Evolutionary conservation across 1,139 yeast genomes (phyloP).

Genomic region (Ashbya aceris): DNA sequence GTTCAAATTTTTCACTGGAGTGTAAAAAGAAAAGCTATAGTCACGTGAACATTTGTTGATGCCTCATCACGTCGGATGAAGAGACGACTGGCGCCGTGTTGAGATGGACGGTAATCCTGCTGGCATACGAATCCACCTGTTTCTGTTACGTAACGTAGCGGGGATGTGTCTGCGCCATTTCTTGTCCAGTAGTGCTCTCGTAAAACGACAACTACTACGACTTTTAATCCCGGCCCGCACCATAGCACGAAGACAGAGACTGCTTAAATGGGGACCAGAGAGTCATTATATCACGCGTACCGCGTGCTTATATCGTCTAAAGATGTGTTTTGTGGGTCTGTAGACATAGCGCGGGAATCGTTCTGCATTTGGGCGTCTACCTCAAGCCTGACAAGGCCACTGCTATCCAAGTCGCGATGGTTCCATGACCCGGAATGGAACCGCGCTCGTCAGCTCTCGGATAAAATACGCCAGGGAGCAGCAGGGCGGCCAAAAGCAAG

Average conservation of each 20-base stretch:
- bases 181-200: too few relatives aligned
- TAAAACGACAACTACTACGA: too few relatives aligned
- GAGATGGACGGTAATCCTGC: too few relatives aligned
- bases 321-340: slow-evolving; percentile 17
- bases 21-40: not conserved
- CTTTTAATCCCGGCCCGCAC: too few relatives aligned
- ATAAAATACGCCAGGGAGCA: slow-evolving; percentile 2
- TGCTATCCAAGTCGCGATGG: slow-evolving; percentile 19
- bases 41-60: not conserved
- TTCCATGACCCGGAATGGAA: slow-evolving; percentile 27
- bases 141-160: too few relatives aligned
- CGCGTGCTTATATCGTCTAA: slow-evolving; percentile 20
- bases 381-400: slow-evolving; percentile 22
- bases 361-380: slow-evolving; percentile 19
- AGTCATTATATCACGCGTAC: slow-evolving; percentile 18
- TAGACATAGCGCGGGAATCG: slow-evolving; percentile 18
- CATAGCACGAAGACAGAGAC: not conserved
- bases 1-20: not conserved
- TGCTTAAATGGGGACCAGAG: slow-evolving; percentile 13
- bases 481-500: not conserved
- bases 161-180: too few relatives aligned
- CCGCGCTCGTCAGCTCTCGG: slow-evolving; percentile 21
- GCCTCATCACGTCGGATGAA: too few relatives aligned
- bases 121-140: too few relatives aligned
- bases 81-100: too few relatives aligned